Evolutionary conservation across 768 basidiomycete species (phyloP), one percentile per base, ranked within the genome.

Genomic region (Lactifluus piperatus): DNA sequence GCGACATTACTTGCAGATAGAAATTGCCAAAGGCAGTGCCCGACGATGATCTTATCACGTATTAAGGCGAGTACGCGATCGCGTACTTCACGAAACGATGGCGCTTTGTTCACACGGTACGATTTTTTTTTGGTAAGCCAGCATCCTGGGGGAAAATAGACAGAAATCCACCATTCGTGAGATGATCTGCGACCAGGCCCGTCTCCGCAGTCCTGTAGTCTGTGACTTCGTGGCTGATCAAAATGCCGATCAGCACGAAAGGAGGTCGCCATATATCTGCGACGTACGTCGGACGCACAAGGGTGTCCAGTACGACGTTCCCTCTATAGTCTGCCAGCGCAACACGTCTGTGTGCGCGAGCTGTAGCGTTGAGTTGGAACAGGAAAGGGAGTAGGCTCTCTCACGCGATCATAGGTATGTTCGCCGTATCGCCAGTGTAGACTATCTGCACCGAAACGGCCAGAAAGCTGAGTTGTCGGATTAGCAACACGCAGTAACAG

Each of bases 21-120:
- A 62, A 79, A 77, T 43, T 74, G 71, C 81, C 81, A 82, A 20
- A 82, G 67, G 32, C 73, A 70, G 64, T 83, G 76, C n/a, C 82
- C 81, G n/a, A 83, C 73, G 27, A 83, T 67, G 18, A 82, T 75
- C 63, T 79, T 81, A 58, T 73, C 71, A 18, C 65, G 68, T 50
- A 82, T 73, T 45, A 78, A 63, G n/a, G 66, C 64, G 13, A 74
- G 71, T 9, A 81, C 77, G 8, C 68, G 71, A 37, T 71, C 63
- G 65, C 79, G 80, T 10, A 82, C 76, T 54, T 77, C 73, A 34
- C 70, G 68, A 66, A 82, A 82, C n/a, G 65, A 54, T 6, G 78
- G 77, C n/a, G 78, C 81, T 81, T 62, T 18, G 65, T 45, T 18
- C 14, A 24, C 18, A n/a, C 10, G 48, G 43, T 44, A 26, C 14